A percentile compares a stretch with the other conserved stretches of the same genome.
phyloP scores from a whole-genome alignment of 2,329 filamentous ascomycete species.

The Botrytis medusae region DNA sequence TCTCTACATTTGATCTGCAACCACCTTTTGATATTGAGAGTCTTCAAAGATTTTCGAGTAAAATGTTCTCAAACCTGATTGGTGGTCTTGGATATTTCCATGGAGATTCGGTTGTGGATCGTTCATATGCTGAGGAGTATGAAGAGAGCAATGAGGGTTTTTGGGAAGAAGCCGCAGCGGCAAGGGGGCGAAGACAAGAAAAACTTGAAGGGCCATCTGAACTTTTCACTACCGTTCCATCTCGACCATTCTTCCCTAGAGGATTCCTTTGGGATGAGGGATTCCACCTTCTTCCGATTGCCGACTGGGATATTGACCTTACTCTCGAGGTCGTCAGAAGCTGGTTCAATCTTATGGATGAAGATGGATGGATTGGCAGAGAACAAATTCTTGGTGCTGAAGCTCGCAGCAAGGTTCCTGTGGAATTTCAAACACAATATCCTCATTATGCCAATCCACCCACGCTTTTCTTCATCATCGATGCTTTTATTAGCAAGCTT shows the following conservation, averaged over 20 bases:
- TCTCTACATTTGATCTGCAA: constrained; percentile 68
- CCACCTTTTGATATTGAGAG: constrained; percentile 72
- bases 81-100: constrained; percentile 96
- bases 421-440: constrained; percentile 92
- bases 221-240: constrained; percentile 88
- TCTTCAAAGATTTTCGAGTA: constrained; percentile 78
- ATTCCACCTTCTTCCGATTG: constrained; percentile 86
- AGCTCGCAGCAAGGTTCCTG: constrained; percentile 90
- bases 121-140: constrained; percentile 88
- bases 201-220: constrained; percentile 79
- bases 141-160: constrained; percentile 95
- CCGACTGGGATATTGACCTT: constrained; percentile 92
- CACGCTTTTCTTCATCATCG: constrained; percentile 86
- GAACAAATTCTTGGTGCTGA: constrained; percentile 93
- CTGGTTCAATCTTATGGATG: constrained; percentile 95
- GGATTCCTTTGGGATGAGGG: constrained; percentile 99
- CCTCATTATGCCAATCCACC: constrained; percentile 97
- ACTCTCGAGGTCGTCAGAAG: constrained; percentile 85
- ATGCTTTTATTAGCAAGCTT: constrained; percentile 79
- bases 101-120: constrained; percentile 83
- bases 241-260: constrained; percentile 90
- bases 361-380: constrained; percentile 94
- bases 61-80: constrained; percentile 89
- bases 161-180: constrained; percentile 87
- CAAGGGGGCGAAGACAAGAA: constrained; percentile 66